These are phyloP conservation scores for Toxoplasma gondii DNA, from an alignment of 169 alveolate genomes.

Conservation along the genomic window DNA sequence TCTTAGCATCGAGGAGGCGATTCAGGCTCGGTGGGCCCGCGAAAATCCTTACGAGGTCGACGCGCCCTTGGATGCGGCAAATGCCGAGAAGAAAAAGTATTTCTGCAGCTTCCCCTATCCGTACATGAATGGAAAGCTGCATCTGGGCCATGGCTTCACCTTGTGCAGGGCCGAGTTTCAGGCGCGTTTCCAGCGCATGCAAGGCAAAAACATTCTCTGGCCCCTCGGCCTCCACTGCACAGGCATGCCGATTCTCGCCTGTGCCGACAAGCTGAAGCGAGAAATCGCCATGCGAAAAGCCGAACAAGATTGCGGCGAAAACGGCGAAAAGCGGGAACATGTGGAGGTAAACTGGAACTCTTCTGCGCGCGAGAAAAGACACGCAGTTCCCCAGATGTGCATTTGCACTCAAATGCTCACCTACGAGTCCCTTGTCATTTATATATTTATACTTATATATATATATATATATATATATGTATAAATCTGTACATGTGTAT, in stretches of 20 bases:
- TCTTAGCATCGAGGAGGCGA: conserved; percentile 45
- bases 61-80: conserved; percentile 41
- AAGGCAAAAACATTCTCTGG: conserved; percentile 93
- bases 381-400: neutral
- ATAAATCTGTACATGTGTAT: neutral
- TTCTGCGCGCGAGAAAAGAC: too few relatives aligned
- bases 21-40: conserved; percentile 48
- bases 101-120: conserved; percentile 98
- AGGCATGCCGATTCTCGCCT: conserved; percentile 75
- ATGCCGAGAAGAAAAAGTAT: conserved; percentile 83
- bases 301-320: conserved; percentile 23
- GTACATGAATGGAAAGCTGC: conserved; percentile 98
- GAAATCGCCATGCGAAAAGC: conserved; percentile 38
- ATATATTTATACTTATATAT: too few relatives aligned
- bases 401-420: too few relatives aligned
- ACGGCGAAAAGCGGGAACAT: conserved; percentile 56
- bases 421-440: too few relatives aligned
- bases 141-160: conserved; percentile 98
- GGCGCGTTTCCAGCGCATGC: conserved; percentile 94
- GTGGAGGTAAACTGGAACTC: neutral
- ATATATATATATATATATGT: neutral
- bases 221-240: conserved; percentile 99
- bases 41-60: conserved; percentile 59
- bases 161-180: conserved; percentile 97
- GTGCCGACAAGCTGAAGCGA: conserved; percentile 61